Evolutionary conservation across 768 basidiomycete genomes (phyloP).

Genomic region (Cyathus striatus): DNA sequence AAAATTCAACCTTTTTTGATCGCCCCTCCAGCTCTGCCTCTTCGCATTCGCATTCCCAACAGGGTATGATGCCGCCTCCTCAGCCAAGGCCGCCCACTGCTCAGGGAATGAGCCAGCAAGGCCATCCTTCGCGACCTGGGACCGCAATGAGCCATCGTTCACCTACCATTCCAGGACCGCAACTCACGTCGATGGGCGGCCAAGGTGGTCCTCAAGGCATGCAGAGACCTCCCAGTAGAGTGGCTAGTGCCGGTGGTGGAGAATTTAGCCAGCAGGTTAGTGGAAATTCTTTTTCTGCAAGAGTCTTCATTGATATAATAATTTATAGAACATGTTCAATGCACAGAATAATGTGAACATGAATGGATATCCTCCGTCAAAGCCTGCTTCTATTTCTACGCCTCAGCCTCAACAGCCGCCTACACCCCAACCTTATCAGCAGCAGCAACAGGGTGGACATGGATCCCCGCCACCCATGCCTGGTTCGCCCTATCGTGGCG

Average conservation of each 20-base stretch:
- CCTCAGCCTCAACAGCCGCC: constrained; percentile 6
- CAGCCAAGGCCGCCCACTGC: constrained; percentile 13
- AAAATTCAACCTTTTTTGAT: constrained; percentile 5
- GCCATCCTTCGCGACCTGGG: constrained; percentile 7
- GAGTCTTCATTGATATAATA: neutral
- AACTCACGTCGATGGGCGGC: neutral
- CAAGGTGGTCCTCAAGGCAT: neutral
- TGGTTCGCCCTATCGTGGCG: constrained; percentile 23
- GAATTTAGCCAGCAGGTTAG: neutral
- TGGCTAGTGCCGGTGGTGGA: neutral
- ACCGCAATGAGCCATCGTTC: constrained; percentile 17
- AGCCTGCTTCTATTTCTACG: neutral
- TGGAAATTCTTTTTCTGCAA: neutral
- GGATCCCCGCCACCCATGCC: constrained; percentile 1
- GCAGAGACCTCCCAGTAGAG: neutral
- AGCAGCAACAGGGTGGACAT: constrained; percentile 3
- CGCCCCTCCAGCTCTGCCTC: constrained; percentile 20
- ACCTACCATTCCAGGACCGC: constrained; percentile 18
- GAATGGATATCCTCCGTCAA: neutral
- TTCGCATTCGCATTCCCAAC: constrained; percentile 11
- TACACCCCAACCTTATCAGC: constrained; percentile 6
- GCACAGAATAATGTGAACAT: neutral
- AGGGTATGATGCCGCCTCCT: constrained; percentile 25
- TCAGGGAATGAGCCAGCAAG: constrained; percentile 3
- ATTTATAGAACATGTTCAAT: neutral